Percentiles rank a stretch among this genome's conserved stretches.
phyloP scores from a whole-genome alignment of 441 rosid genomes.

The Theobroma grandiflorum region DNA sequence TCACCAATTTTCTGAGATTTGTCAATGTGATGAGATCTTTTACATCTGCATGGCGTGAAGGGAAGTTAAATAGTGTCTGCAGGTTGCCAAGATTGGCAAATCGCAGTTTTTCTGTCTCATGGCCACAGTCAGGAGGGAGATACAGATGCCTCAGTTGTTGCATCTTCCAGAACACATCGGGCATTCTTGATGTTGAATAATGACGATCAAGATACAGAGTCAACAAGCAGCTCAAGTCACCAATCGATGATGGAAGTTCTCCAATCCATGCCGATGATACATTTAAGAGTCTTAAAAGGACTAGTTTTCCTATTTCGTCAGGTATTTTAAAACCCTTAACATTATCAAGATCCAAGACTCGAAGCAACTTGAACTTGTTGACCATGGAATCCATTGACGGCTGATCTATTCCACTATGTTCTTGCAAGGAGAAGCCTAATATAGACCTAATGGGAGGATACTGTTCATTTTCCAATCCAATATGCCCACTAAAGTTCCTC shows the following conservation, averaged over 20 bases:
- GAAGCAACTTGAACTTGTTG: not conserved
- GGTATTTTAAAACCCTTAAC: not conserved
- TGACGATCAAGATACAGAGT: not conserved
- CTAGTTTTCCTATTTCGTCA: not conserved
- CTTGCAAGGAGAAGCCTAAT: not conserved
- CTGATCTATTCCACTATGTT: too few relatives aligned
- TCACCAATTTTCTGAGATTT: not conserved
- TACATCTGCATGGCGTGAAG: not conserved
- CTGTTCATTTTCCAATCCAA: not conserved
- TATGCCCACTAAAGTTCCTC: not conserved
- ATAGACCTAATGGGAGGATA: not conserved
- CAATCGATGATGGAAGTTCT: not conserved
- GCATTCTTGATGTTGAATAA: not conserved
- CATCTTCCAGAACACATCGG: not conserved
- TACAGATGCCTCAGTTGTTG: not conserved
- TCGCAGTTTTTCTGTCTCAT: not conserved
- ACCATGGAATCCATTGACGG: too few relatives aligned
- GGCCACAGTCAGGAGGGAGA: not conserved
- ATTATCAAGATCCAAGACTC: not conserved
- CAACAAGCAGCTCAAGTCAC: not conserved
- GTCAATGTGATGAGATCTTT: not conserved
- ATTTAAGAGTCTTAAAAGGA: not conserved
- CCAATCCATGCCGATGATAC: not conserved
- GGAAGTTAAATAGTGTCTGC: not conserved
- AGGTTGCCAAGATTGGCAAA: not conserved